These are phyloP conservation scores for Parasitella parasitica DNA, from an alignment of 371 early-diverging fungal genomes.

Conservation along the genomic window DNA sequence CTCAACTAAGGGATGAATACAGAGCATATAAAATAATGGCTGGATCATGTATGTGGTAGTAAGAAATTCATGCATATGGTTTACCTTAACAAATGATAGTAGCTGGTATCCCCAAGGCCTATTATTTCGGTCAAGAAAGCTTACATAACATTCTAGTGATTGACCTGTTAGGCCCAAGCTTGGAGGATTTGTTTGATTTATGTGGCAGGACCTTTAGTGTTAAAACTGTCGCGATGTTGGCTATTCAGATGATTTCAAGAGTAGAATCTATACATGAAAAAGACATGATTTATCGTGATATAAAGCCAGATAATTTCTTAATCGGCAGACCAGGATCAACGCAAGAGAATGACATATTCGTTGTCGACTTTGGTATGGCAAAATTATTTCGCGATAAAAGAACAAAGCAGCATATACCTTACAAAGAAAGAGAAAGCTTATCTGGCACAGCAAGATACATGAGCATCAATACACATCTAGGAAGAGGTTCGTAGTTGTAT, in stretches of 20 bases:
- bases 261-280: slow-evolving; percentile 92
- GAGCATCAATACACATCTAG: slow-evolving; percentile 89
- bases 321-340: slow-evolving; percentile 66
- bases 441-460: slow-evolving; percentile 94
- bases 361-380: slow-evolving; percentile 92
- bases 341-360: slow-evolving; percentile 50
- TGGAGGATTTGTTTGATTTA: slow-evolving; percentile 95
- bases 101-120: slow-evolving; percentile 81
- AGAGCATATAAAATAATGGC: slow-evolving; percentile 83
- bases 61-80: too few species aligned
- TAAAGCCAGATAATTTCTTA: slow-evolving; percentile 99
- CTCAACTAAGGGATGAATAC: slow-evolving; percentile 93
- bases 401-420: slow-evolving; percentile 83
- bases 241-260: slow-evolving; percentile 89
- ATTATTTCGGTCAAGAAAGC: slow-evolving; percentile 93
- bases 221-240: slow-evolving; percentile 93
- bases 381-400: slow-evolving; percentile 82
- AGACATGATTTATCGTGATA: slow-evolving; percentile 96
- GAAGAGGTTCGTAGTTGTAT: slow-evolving; percentile 42
- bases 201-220: slow-evolving; percentile 85
- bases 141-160: slow-evolving; percentile 88
- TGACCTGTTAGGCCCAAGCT: slow-evolving; percentile 90
- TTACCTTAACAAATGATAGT: not conserved
- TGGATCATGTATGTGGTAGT: slow-evolving; percentile 60
- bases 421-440: slow-evolving; percentile 76